A percentile compares a stretch with the other conserved stretches of the same genome.
phyloP scores from a whole-genome alignment of 805 yeast genomes.

The Candida montana region DNA sequence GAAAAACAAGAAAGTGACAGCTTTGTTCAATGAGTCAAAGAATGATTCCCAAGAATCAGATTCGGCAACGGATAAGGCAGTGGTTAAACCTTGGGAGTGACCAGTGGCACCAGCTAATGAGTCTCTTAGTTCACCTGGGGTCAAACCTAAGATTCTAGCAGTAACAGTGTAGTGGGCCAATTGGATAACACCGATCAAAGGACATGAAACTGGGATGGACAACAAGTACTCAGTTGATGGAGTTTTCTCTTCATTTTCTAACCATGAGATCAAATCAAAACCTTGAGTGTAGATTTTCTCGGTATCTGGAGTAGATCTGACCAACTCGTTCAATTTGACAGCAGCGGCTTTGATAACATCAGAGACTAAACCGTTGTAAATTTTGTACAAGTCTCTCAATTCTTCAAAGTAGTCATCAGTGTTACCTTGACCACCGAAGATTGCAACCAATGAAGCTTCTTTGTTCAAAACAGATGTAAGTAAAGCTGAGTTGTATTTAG shows the following conservation, averaged over 20 bases:
- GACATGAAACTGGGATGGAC: slow-evolving; percentile 91
- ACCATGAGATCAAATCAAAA: slow-evolving; percentile 83
- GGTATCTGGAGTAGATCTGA: slow-evolving; percentile 67
- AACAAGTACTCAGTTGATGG: slow-evolving; percentile 87
- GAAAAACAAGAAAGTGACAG: slow-evolving; percentile 82
- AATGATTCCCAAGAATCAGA: slow-evolving; percentile 84
- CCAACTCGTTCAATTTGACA: slow-evolving; percentile 57
- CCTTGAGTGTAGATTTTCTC: slow-evolving; percentile 92
- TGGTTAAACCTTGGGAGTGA: slow-evolving; percentile 87
- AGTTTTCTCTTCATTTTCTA: slow-evolving; percentile 74
- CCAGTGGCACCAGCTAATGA: slow-evolving; percentile 75
- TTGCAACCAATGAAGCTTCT: slow-evolving; percentile 65
- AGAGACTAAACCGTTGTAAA: slow-evolving; percentile 68
- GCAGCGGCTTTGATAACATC: slow-evolving; percentile 72
- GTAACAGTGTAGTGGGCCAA: slow-evolving; percentile 89
- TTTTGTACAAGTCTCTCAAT: slow-evolving; percentile 74
- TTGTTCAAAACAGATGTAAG: slow-evolving; percentile 55
- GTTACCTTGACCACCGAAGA: slow-evolving; percentile 99
- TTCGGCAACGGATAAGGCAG: slow-evolving; percentile 86
- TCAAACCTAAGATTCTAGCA: slow-evolving; percentile 73
- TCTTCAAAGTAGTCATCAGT: slow-evolving; percentile 97
- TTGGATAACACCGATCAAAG: slow-evolving; percentile 95
- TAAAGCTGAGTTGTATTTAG: slow-evolving; percentile 47
- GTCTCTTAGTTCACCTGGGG: slow-evolving; percentile 83
- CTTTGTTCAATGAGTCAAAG: slow-evolving; percentile 63